Evolutionary conservation across 352 stramenopile genomes (phyloP).

Genomic region (Globisporangium paddicum): DNA sequence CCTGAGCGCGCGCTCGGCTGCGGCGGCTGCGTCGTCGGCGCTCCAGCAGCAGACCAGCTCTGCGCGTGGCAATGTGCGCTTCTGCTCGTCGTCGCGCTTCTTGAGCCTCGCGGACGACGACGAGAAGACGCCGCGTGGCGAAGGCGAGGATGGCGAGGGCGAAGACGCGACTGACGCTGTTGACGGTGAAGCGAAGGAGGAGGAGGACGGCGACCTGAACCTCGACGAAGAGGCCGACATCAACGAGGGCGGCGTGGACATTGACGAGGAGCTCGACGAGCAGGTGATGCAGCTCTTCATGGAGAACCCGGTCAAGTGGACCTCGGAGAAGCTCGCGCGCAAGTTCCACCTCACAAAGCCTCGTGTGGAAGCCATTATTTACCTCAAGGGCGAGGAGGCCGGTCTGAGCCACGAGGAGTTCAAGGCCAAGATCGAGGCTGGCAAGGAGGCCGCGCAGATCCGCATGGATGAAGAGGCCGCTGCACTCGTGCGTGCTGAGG

Average conservation of each 20-base stretch:
- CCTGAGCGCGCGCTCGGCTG: slow-evolving; percentile 2
- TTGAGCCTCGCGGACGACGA: slow-evolving; percentile 65
- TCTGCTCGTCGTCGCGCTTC: slow-evolving; percentile 67
- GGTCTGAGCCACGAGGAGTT: slow-evolving; percentile 61
- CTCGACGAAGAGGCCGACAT: slow-evolving; percentile 55
- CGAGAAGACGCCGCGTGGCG: slow-evolving; percentile 16
- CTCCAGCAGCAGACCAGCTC: not conserved
- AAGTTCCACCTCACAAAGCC: slow-evolving; percentile 70
- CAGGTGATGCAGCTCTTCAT: slow-evolving; percentile 81
- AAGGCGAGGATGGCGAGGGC: slow-evolving; percentile 15
- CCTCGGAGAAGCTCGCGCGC: slow-evolving; percentile 74
- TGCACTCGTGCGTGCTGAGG: slow-evolving; percentile 41
- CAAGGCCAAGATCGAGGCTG: slow-evolving; percentile 47
- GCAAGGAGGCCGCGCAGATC: slow-evolving; percentile 39
- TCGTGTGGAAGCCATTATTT: slow-evolving; percentile 78
- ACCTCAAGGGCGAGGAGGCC: slow-evolving; percentile 63
- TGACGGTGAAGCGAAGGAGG: slow-evolving; percentile 29
- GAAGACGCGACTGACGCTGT: slow-evolving; percentile 15
- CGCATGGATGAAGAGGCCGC: slow-evolving; percentile 33
- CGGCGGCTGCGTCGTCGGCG: not conserved
- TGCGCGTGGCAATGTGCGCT: slow-evolving; percentile 14
- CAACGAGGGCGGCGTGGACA: slow-evolving; percentile 62
- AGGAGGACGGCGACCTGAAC: slow-evolving; percentile 64
- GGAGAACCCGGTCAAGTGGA: slow-evolving; percentile 85
- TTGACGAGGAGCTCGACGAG: slow-evolving; percentile 68